Conservation (phyloP, 331 rosid species). For the Malus hybrid region DNA sequence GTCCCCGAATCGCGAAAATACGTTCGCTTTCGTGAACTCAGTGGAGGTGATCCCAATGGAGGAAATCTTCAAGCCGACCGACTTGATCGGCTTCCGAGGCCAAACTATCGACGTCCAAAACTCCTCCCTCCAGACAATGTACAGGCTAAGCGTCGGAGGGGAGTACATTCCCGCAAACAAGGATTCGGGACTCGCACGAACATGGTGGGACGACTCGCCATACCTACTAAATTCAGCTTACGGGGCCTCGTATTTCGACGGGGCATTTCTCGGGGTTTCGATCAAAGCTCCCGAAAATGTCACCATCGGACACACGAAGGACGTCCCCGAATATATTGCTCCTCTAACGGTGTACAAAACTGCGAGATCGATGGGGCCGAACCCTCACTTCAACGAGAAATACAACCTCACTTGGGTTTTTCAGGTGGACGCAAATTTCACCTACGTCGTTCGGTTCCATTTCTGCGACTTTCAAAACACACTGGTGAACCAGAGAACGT, state of each 20-base stretch:
- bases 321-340: conserved; percentile 19
- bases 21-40: conserved; percentile 35
- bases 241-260: background rate
- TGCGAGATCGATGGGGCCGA: conserved; percentile 37
- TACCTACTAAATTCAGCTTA: conserved; percentile 9
- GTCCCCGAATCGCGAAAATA: background rate
- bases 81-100: conserved; percentile 5
- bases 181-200: conserved; percentile 24
- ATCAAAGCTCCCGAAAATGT: conserved; percentile 8
- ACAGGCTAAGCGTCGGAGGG: conserved; percentile 36
- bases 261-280: conserved; percentile 4
- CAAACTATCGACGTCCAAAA: conserved; percentile 11
- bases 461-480: conserved; percentile 32
- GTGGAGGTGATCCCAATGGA: conserved; percentile 37
- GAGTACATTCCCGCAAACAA: conserved; percentile 10
- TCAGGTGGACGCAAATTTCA: conserved; percentile 31
- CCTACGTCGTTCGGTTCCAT: conserved; percentile 36
- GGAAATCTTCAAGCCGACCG: conserved; percentile 16
- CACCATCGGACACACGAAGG: conserved; percentile 8
- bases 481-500: conserved; percentile 29
- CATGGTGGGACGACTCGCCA: conserved; percentile 27
- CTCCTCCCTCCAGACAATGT: conserved; percentile 28
- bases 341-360: conserved; percentile 28
- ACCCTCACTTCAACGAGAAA: conserved; percentile 9
- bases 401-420: conserved; percentile 36